These are phyloP conservation scores for Sistotremastrum suecicum DNA, from an alignment of 768 basidiomycete species.

Conservation along the genomic window DNA sequence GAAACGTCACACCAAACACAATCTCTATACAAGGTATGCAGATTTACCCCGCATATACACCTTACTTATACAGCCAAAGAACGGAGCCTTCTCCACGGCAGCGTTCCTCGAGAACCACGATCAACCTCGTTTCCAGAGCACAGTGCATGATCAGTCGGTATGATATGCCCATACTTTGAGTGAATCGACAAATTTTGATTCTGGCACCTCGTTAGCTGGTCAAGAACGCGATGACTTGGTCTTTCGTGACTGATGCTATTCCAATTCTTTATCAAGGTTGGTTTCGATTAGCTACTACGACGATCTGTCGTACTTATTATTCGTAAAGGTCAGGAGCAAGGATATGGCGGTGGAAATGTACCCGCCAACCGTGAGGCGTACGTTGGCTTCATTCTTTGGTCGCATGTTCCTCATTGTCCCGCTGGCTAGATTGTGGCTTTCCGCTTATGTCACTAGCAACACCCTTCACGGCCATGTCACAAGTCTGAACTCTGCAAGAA, in stretches of 20 bases:
- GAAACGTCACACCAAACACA: conserved; percentile 18
- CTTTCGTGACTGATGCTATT: conserved; percentile 36
- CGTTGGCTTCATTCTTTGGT: conserved; percentile 2
- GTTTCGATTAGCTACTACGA: neutral
- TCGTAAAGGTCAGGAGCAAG: conserved; percentile 32
- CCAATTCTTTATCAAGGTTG: conserved; percentile 37
- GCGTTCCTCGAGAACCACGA: conserved; percentile 45
- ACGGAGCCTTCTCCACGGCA: conserved; percentile 26
- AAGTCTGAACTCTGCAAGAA: conserved; percentile 38
- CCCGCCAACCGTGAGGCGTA: conserved; percentile 41
- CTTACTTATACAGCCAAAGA: conserved; percentile 1
- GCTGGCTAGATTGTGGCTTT: conserved; percentile 42
- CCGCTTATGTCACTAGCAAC: conserved; percentile 36
- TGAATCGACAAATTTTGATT: neutral
- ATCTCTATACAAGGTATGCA: conserved; percentile 16
- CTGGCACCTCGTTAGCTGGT: conserved; percentile 17
- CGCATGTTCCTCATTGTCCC: neutral
- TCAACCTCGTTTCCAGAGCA: conserved; percentile 31
- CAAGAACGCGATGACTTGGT: conserved; percentile 35
- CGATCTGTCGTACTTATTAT: neutral
- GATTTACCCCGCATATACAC: conserved; percentile 5
- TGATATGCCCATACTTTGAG: conserved; percentile 5
- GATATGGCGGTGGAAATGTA: conserved; percentile 27
- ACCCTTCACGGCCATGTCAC: conserved; percentile 33
- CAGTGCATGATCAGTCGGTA: conserved; percentile 28